Conservation (phyloP, 2,329 filamentous ascomycete species). For the Aureobasidium musti region DNA sequence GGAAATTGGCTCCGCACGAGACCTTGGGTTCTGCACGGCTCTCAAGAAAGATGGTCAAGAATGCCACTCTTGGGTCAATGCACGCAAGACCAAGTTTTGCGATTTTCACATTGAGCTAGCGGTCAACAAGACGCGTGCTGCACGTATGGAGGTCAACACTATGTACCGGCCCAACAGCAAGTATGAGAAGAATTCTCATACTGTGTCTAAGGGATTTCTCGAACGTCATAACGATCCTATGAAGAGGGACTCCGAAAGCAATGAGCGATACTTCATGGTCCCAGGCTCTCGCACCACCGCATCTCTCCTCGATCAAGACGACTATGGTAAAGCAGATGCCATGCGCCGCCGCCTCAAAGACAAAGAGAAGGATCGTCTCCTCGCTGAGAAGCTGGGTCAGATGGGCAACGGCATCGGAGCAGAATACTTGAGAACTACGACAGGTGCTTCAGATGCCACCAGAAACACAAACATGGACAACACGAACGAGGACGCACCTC, state of each 20-base stretch:
- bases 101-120: constrained; percentile 88
- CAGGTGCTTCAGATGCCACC: constrained; percentile 22
- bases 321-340: constrained; percentile 51
- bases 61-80: constrained; percentile 85
- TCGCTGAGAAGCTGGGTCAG: constrained; percentile 67
- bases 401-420: constrained; percentile 66
- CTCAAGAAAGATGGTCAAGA: constrained; percentile 79
- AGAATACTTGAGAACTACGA: constrained; percentile 64
- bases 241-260: constrained; percentile 41
- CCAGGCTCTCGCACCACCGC: constrained; percentile 53
- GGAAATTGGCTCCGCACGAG: constrained; percentile 80
- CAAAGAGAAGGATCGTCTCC: constrained; percentile 70
- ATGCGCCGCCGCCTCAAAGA: constrained; percentile 55
- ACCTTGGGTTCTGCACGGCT: constrained; percentile 85
- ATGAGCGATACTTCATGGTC: constrained; percentile 34
- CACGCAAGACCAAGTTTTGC: constrained; percentile 83
- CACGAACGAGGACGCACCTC: constrained; percentile 31
- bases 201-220: not conserved
- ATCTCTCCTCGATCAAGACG: constrained; percentile 65
- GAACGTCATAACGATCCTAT: not conserved
- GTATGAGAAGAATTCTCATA: constrained; percentile 30
- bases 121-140: constrained; percentile 67
- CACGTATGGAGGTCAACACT: constrained; percentile 77
- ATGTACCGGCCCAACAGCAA: constrained; percentile 46
- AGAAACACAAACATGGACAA: constrained; percentile 23